A percentile compares a stretch with the other conserved stretches of the same genome.
Conservation (phyloP, 1,284 basidiomycete genomes). For the Ceratobasidium sp. region DNA sequence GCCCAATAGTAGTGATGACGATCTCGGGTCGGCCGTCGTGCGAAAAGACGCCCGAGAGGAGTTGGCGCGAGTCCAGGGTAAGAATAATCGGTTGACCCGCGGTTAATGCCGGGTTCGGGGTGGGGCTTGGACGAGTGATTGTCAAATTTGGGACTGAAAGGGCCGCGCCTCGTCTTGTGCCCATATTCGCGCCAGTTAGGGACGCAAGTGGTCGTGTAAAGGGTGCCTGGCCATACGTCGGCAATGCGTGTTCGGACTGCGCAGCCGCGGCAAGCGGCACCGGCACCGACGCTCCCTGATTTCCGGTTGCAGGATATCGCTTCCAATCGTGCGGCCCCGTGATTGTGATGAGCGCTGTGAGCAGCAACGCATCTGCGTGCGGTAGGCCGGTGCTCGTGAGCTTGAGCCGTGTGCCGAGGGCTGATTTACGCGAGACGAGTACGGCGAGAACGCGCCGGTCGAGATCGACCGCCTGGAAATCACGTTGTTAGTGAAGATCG, state of each 20-base stretch:
- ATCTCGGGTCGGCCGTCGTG: slow-evolving; percentile 24
- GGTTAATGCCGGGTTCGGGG: neutral
- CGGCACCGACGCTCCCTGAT: neutral
- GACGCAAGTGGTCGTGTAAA: slow-evolving; percentile 43
- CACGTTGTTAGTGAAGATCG: neutral
- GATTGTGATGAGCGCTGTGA: slow-evolving; percentile 39
- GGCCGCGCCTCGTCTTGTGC: neutral
- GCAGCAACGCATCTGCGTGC: slow-evolving; percentile 28
- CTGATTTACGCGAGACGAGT: slow-evolving; percentile 39
- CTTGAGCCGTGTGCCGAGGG: slow-evolving; percentile 39
- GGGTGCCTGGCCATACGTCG: slow-evolving; percentile 34
- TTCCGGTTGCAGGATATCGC: slow-evolving; percentile 7
- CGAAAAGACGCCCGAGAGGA: slow-evolving; percentile 41
- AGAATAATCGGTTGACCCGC: slow-evolving; percentile 21
- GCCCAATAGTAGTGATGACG: slow-evolving; percentile 35
- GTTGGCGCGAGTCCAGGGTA: slow-evolving; percentile 6
- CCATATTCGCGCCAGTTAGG: slow-evolving; percentile 7
- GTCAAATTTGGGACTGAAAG: slow-evolving; percentile 23
- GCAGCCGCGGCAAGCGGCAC: neutral
- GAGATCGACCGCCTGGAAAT: slow-evolving; percentile 38
- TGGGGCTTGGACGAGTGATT: neutral
- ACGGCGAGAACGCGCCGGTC: slow-evolving; percentile 39
- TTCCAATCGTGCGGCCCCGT: slow-evolving; percentile 35
- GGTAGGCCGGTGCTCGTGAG: slow-evolving; percentile 27
- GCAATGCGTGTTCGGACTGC: slow-evolving; percentile 33